Evolutionary conservation across 2,329 filamentous ascomycete species (phyloP).

Genomic region (Sclerotinia minor): DNA sequence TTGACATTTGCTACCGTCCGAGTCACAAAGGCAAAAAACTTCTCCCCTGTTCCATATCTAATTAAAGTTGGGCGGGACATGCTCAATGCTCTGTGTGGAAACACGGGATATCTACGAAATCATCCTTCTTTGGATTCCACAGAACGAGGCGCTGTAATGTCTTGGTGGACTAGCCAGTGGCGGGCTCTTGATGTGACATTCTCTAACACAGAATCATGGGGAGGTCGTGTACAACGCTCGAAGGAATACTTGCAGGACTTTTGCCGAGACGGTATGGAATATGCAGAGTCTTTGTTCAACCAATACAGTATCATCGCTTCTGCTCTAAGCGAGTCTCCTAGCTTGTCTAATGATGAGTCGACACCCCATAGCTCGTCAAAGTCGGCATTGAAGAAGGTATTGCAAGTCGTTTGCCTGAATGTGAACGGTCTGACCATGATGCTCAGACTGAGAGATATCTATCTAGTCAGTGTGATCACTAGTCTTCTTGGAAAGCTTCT

Average conservation of each 20-base stretch:
- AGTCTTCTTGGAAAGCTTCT: constrained; percentile 83
- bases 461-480: constrained; percentile 79
- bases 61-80: constrained; percentile 59
- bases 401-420: constrained; percentile 64
- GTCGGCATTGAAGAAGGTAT: constrained; percentile 52
- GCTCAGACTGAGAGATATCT: constrained; percentile 85
- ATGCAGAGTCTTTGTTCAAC: constrained; percentile 80
- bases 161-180: constrained; percentile 88
- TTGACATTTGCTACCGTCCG: constrained; percentile 48
- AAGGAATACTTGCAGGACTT: constrained; percentile 77
- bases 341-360: constrained; percentile 37
- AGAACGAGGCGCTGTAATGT: constrained; percentile 50
- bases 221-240: constrained; percentile 56
- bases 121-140: constrained; percentile 31
- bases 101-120: constrained; percentile 50
- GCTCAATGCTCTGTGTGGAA: constrained; percentile 57
- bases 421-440: constrained; percentile 76
- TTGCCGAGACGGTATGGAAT: constrained; percentile 91
- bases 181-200: constrained; percentile 78
- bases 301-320: constrained; percentile 77
- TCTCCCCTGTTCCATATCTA: constrained; percentile 58
- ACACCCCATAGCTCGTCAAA: constrained; percentile 37
- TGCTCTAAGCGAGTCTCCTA: constrained; percentile 45
- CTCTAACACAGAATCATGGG: constrained; percentile 80
- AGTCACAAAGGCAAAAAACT: constrained; percentile 50